Base-by-base conservation (phyloP, 306 rosid genomes). In the Citrullus colocynthis region DNA sequence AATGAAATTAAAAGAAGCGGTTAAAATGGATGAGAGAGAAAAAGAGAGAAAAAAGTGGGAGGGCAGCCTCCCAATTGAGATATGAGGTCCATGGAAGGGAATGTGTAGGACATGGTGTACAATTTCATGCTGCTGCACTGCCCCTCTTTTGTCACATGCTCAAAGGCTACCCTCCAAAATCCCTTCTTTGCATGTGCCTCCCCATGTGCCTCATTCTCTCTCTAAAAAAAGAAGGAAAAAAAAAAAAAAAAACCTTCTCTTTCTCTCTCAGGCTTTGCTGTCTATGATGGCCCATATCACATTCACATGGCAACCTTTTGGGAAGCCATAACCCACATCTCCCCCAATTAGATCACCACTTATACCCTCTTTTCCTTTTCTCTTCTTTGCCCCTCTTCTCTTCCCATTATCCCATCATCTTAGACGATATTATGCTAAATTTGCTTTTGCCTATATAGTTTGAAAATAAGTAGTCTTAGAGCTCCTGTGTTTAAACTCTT, bases 81-180 rank as follows among this genome's bases (percentile, higher is more conserved):
- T 24, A 24, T 17, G 9, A 88, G 92, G 81, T 63, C 20, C 80
- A 87, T 90, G 96, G 90, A 90, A 45, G 97, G 95, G 97, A 92
- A 94, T 92, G 95, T 88, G 97, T 92, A 86, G 93, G 89, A 88
- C 97, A 92, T 88, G 96, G 78, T 91, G 93, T 88, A 88, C 91
- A 20, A 87, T 71, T 86, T 88, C 79, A 78, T 89, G 93, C 88
- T 89, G 93, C 93, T 86, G 84, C 87, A 85, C 90, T 93, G 96
- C 90, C 96, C 79, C 82, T 82, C 84, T 16, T 78, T 76, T 82
- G 71, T 90, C 98, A 90, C 98, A 88, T 90, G 96, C 90, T 24
- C 57, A 42, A 70, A 21, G 75, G 75, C 75, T 70, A 70, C 61
- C 78, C 65, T 61, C 44, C 78, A 69, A 57, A 61, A 11, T 51